phyloP scores from a whole-genome alignment of 257 asterid species.

The Solanum gandarillasii region DNA sequence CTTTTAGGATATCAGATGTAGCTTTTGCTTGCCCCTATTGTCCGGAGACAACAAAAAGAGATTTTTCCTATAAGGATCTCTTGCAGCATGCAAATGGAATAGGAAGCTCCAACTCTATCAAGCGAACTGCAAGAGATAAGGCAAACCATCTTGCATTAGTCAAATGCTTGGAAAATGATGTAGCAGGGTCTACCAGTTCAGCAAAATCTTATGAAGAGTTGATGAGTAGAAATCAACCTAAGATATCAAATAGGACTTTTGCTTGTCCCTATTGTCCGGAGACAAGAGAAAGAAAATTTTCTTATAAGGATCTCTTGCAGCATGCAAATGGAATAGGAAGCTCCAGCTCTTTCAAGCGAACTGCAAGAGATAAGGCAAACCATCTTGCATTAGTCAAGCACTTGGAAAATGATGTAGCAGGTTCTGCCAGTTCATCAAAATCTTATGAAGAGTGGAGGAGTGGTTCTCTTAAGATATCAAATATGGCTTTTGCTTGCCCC shows the following conservation, averaged over 20 bases:
- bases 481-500: constrained; percentile 54
- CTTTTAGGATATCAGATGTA: constrained; percentile 39
- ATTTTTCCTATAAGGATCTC: constrained; percentile 46
- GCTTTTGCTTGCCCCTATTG: constrained; percentile 73
- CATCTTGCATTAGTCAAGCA: constrained; percentile 64
- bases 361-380: constrained; percentile 40
- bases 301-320: constrained; percentile 55
- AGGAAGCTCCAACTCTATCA: constrained; percentile 38
- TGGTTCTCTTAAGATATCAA: constrained; percentile 46
- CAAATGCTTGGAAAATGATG: constrained; percentile 48
- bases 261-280: constrained; percentile 72
- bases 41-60: constrained; percentile 47
- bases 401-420: constrained; percentile 37
- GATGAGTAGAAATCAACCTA: constrained; percentile 46
- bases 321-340: constrained; percentile 53
- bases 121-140: constrained; percentile 50
- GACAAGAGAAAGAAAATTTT: constrained; percentile 36
- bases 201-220: constrained; percentile 27
- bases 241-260: constrained; percentile 37
- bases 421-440: constrained; percentile 29
- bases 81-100: constrained; percentile 69
- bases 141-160: constrained; percentile 70
- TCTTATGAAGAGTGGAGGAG: constrained; percentile 33
- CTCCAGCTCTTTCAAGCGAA: constrained; percentile 42
- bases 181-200: constrained; percentile 27